Evolutionary conservation across 2,329 filamentous ascomycete species (phyloP), one percentile per base, ranked within the genome.

Genomic region (Lachnellula subtilissima): DNA sequence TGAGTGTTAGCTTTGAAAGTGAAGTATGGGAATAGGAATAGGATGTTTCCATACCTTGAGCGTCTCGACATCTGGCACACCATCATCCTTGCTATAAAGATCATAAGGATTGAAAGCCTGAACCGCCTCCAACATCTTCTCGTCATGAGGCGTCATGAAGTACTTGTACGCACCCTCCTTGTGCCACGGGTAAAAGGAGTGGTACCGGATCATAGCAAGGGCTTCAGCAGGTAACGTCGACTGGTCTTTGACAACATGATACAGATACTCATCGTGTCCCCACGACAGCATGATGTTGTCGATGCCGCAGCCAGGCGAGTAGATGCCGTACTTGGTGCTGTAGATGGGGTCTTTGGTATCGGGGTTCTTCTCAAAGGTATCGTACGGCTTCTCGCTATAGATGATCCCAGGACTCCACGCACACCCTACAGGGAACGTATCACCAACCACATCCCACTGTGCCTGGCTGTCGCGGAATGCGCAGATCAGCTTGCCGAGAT

Each of bases 181-280:
- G 74, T 96, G 91, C 91, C 91, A 96, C 15, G 91, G 87, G 74
- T 96, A 96, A 75, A 96, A 96, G 5, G 86, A 90, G 75, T 96
- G 91, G 74, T 95, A 96, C 54, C 91, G 50, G 71, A 96, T 94
- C 89, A 96, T 96, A 59, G 91, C 91, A 11, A 96, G 80, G 0
- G 87, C 88, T 79, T 96, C 91, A 48, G 81, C 79, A 0, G 91
- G 91, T 43, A 96, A 79, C 0, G 77, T 87, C 50, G 82, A 87
- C 77, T 96, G 91, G 61, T 88, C 86, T 77, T 91, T 91, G 73
- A 89, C 84, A 58, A 96, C 86, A 68, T 91, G 86, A 77, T 96
- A 96, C 48, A 93, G 78, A 73, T 91, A 92, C 75, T 93, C 89
- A 70, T 93, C 89, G 71, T 93, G 89, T 47, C 91, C 91, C 91